Percentiles rank a stretch among this genome's conserved stretches.
These are phyloP conservation scores for Colletotrichum chlorophyti DNA, from an alignment of 2,329 filamentous ascomycete species.

Conservation along the genomic window DNA sequence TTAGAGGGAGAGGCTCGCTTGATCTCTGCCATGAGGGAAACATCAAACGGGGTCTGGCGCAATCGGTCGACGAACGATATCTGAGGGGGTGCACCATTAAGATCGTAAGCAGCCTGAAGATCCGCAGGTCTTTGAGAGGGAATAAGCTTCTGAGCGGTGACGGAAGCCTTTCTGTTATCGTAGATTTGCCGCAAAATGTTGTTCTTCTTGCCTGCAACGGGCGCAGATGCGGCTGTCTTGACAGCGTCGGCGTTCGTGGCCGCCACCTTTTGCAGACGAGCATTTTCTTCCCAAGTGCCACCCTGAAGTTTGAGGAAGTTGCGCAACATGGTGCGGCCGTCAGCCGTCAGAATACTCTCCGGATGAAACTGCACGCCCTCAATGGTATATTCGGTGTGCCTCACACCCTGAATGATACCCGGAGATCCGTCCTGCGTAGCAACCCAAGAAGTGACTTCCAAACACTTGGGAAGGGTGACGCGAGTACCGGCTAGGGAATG, in stretches of 20 bases:
- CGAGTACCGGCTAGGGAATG: slow-evolving; percentile 95
- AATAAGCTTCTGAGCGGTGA: slow-evolving; percentile 81
- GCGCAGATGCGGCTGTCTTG: slow-evolving; percentile 34
- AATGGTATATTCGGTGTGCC: slow-evolving; percentile 89
- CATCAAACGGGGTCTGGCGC: slow-evolving; percentile 80
- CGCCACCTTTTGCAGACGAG: slow-evolving; percentile 56
- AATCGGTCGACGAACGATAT: slow-evolving; percentile 82
- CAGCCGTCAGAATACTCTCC: slow-evolving; percentile 92
- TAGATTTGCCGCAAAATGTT: slow-evolving; percentile 95
- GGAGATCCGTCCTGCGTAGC: slow-evolving; percentile 77
- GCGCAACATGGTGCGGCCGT: slow-evolving; percentile 86
- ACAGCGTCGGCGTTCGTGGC: slow-evolving; percentile 35
- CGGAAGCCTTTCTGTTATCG: slow-evolving; percentile 75
- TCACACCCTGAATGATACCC: slow-evolving; percentile 94
- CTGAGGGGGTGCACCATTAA: slow-evolving; percentile 84
- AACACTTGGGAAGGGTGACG: slow-evolving; percentile 80
- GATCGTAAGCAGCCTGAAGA: slow-evolving; percentile 83
- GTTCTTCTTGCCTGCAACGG: slow-evolving; percentile 63
- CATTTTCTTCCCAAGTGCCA: slow-evolving; percentile 90
- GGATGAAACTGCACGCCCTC: slow-evolving; percentile 98
- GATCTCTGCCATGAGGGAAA: slow-evolving; percentile 97
- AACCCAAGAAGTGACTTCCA: slow-evolving; percentile 93
- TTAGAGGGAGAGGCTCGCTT: slow-evolving; percentile 97
- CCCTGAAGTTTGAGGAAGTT: slow-evolving; percentile 91
- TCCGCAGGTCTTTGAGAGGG: slow-evolving; percentile 85